Percentiles rank a stretch among this genome's conserved stretches.
Evolutionary conservation across 768 basidiomycete genomes (phyloP).

Genomic region (Chalciporus chontae): DNA sequence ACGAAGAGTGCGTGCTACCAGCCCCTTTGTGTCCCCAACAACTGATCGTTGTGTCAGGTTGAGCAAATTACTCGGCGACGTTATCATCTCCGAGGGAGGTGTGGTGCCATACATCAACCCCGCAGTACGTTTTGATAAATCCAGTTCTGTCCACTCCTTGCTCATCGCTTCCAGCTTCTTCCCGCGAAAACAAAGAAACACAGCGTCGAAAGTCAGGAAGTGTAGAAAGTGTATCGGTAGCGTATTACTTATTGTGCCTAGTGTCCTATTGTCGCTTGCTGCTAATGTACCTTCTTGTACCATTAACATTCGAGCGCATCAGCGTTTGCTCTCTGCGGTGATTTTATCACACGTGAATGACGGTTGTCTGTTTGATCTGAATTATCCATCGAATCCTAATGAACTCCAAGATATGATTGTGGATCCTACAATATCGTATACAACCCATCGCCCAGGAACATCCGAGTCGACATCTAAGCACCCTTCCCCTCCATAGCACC

Average conservation of each 20-base stretch:
- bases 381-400: too few species aligned
- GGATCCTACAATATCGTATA: conserved; percentile 30
- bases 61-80: conserved; percentile 69
- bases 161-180: conserved; percentile 22
- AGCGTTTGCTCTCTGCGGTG: too few species aligned
- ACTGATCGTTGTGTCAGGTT: conserved; percentile 38
- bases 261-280: not conserved
- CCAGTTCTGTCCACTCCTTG: too few species aligned
- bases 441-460: conserved; percentile 1
- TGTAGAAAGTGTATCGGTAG: conserved; percentile 14
- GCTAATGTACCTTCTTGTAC: conserved; percentile 14
- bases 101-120: conserved; percentile 81
- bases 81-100: conserved; percentile 95
- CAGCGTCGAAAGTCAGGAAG: conserved; percentile 31
- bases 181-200: conserved; percentile 31
- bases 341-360: too few species aligned
- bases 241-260: not conserved
- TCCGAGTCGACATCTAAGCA: conserved; percentile 28
- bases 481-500: conserved; percentile 67
- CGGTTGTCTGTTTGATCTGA: too few species aligned
- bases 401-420: conserved; percentile 21
- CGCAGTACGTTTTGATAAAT: conserved; percentile 34
- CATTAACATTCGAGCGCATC: not conserved
- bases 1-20: conserved; percentile 64
- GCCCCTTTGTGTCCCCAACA: not conserved